Evolutionary conservation across 129 eudicot species (phyloP).

Genomic region (Glebionis coronaria): DNA sequence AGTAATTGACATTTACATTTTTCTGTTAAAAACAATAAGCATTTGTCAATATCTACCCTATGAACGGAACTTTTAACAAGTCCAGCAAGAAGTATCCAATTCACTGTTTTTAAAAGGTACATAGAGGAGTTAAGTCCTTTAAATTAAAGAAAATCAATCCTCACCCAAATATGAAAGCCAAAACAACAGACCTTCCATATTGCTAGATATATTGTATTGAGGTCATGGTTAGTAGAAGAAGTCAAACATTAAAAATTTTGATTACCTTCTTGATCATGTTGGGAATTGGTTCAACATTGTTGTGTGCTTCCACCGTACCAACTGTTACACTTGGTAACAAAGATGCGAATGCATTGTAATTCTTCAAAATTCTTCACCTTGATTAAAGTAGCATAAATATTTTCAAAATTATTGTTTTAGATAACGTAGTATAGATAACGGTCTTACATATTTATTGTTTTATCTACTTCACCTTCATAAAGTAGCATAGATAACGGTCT

Average conservation of each 20-base stretch:
- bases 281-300: constrained; percentile 88
- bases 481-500: no score
- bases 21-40: constrained; percentile 45
- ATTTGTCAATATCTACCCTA: constrained; percentile 19
- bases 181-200: neutral
- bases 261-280: constrained; percentile 62
- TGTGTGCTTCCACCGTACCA: constrained; percentile 93
- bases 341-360: constrained; percentile 91
- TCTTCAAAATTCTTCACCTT: no score
- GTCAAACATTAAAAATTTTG: neutral
- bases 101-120: neutral
- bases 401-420: no score
- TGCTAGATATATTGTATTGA: neutral
- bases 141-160: neutral
- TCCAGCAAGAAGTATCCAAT: constrained; percentile 7
- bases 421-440: no score
- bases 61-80: neutral
- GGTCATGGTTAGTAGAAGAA: neutral
- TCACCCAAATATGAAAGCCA: neutral
- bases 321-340: constrained; percentile 92
- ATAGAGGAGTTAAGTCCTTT: neutral
- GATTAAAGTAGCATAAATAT: no score
- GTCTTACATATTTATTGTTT: no score
- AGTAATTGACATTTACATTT: constrained; percentile 51
- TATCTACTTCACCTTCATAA: no score